Evolutionary conservation across 1,284 basidiomycete genomes (phyloP).

Genomic region (Ustilago nuda): DNA sequence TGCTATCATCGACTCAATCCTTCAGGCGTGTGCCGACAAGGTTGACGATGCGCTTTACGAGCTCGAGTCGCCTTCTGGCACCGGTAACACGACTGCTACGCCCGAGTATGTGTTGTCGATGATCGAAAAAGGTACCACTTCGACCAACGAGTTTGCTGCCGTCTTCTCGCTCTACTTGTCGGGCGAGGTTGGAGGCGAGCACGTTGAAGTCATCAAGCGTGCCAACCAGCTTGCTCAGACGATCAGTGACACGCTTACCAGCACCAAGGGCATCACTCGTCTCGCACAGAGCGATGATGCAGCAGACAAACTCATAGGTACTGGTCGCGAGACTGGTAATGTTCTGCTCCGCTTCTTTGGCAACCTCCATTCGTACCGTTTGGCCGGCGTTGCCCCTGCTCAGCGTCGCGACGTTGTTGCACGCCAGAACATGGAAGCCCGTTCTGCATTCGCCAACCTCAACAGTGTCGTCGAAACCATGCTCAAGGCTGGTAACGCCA

Average conservation of each 20-base stretch:
- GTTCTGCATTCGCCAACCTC: constrained; percentile 82
- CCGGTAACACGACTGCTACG: constrained; percentile 93
- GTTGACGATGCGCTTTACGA: constrained; percentile 98
- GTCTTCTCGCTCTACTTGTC: constrained; percentile 91
- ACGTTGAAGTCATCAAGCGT: constrained; percentile 97
- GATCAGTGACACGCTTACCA: constrained; percentile 88
- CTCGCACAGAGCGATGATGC: constrained; percentile 90
- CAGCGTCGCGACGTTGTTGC: constrained; percentile 88
- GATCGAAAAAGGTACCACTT: constrained; percentile 95
- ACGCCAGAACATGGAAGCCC: constrained; percentile 87
- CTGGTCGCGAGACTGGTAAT: constrained; percentile 89
- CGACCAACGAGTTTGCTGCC: constrained; percentile 94
- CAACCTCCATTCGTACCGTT: constrained; percentile 94
- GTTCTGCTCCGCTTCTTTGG: constrained; percentile 91
- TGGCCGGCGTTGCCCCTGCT: constrained; percentile 73
- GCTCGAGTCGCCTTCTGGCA: constrained; percentile 91
- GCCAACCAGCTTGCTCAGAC: constrained; percentile 97
- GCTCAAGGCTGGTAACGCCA: constrained; percentile 84
- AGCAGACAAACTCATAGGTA: constrained; percentile 84
- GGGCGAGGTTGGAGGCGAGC: constrained; percentile 88
- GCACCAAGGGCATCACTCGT: constrained; percentile 94
- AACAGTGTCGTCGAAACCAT: constrained; percentile 88
- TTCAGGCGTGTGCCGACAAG: constrained; percentile 94
- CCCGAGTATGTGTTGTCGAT: constrained; percentile 98
- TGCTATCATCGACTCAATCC: constrained; percentile 97